A percentile compares a stretch with the other conserved stretches of the same genome.
Evolutionary conservation across 2,329 filamentous ascomycete genomes (phyloP).

Genomic region (Sporothrix humicola): DNA sequence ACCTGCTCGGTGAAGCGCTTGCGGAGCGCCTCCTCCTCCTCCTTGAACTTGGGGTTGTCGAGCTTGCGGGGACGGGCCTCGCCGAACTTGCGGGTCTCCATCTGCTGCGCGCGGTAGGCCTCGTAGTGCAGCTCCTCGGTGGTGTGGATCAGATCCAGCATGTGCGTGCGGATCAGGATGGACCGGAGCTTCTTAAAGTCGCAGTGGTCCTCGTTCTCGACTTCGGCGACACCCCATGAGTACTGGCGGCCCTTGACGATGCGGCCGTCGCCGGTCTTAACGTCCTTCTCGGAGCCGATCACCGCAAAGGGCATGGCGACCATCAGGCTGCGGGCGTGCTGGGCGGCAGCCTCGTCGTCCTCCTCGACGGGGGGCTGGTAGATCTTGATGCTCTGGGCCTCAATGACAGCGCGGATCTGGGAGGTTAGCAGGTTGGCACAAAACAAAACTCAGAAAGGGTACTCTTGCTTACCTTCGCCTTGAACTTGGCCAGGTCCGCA

Average conservation of each 20-base stretch:
- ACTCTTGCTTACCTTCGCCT: conserved; percentile 71
- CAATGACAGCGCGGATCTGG: conserved; percentile 91
- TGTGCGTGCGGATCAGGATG: conserved; percentile 98
- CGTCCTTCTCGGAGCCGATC: conserved; percentile 98
- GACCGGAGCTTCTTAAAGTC: conserved; percentile 99
- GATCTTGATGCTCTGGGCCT: conserved; percentile 99
- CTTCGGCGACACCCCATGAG: conserved; percentile 98
- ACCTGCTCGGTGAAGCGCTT: conserved; percentile 99
- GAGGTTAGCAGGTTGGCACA: conserved; percentile 6
- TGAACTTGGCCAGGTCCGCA: conserved; percentile 88
- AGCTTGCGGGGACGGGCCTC: conserved; percentile 96
- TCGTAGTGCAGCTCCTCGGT: conserved; percentile 99
- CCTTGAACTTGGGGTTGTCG: conserved; percentile 99
- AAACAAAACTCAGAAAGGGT: not conserved
- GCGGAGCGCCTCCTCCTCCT: conserved; percentile 96
- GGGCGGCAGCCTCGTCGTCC: conserved; percentile 93
- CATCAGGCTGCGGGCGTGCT: conserved; percentile 93
- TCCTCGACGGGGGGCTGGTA: conserved; percentile 98
- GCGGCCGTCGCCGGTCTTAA: conserved; percentile 92
- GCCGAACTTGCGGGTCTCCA: conserved; percentile 99
- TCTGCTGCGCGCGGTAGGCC: conserved; percentile 97
- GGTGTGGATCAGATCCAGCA: conserved; percentile 99
- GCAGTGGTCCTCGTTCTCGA: conserved; percentile 99
- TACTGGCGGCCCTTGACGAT: conserved; percentile 99
- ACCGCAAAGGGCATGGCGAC: conserved; percentile 98